phyloP scores from a whole-genome alignment of 495 filamentous ascomycete genomes.

The Penicillium ochrochloron region DNA sequence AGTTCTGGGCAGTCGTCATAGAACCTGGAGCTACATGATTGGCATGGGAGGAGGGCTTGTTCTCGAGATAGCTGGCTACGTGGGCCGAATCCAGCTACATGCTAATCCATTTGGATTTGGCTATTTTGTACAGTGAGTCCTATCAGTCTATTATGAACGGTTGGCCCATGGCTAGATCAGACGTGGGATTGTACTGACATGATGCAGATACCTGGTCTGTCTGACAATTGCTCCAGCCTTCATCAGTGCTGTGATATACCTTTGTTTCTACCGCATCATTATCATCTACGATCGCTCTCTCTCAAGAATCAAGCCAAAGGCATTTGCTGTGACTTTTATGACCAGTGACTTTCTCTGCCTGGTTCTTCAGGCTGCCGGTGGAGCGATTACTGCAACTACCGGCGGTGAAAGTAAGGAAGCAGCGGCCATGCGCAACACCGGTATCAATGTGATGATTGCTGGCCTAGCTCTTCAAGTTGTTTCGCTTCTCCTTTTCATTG shows the following conservation, averaged over 20 bases:
- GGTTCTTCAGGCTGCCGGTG: slow-evolving; percentile 3
- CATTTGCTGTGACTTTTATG: slow-evolving; percentile 57
- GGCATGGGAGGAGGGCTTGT: slow-evolving; percentile 34
- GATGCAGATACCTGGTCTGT: slow-evolving; percentile 50
- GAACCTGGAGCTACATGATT: slow-evolving; percentile 37
- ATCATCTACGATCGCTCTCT: slow-evolving; percentile 47
- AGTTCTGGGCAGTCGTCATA: slow-evolving; percentile 30
- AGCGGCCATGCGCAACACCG: neutral
- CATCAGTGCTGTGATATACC: slow-evolving; percentile 58
- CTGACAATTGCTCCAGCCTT: slow-evolving; percentile 62
- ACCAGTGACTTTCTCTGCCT: slow-evolving; percentile 1
- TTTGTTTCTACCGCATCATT: slow-evolving; percentile 58
- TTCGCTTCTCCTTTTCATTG: neutral
- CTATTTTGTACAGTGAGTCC: slow-evolving; percentile 32
- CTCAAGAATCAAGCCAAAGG: slow-evolving; percentile 52
- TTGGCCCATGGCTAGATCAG: neutral
- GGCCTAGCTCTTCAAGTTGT: slow-evolving; percentile 4
- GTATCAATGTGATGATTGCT: slow-evolving; percentile 5
- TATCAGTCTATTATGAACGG: neutral
- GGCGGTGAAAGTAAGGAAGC: neutral
- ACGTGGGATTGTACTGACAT: neutral
- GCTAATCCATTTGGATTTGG: slow-evolving; percentile 39
- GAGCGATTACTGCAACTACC: neutral
- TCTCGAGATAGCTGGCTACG: slow-evolving; percentile 45
- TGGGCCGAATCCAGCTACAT: slow-evolving; percentile 34